These are phyloP conservation scores for Cercospora nicotianae DNA, from an alignment of 2,329 filamentous ascomycete species.

Conservation along the genomic window DNA sequence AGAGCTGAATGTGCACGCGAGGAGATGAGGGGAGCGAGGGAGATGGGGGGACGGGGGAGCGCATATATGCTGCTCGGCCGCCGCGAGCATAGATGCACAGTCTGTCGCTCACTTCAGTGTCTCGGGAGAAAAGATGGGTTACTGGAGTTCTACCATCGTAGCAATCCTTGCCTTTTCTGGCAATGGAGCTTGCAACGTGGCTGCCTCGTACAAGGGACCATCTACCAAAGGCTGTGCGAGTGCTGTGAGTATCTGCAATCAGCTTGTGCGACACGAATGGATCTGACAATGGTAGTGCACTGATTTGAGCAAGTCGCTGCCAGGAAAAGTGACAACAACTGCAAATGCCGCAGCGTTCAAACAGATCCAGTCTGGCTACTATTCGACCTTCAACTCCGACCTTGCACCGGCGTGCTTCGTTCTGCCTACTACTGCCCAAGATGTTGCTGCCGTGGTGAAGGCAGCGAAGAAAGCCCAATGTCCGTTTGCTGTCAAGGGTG, in stretches of 20 bases:
- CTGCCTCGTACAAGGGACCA: not conserved
- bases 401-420: constrained; percentile 24
- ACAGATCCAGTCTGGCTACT: constrained; percentile 17
- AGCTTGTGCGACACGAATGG: not conserved
- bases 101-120: not conserved
- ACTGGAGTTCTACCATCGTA: not conserved
- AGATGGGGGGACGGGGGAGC: not conserved
- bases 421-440: constrained; percentile 12
- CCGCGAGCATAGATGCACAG: not conserved
- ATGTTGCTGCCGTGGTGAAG: constrained; percentile 18
- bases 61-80: not conserved
- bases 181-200: not conserved
- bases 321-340: not conserved
- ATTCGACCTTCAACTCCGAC: constrained; percentile 18
- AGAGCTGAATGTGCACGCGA: not conserved
- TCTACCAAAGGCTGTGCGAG: not conserved
- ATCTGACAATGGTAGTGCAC: not conserved
- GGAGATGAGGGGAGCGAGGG: not conserved
- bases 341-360: not conserved
- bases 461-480: constrained; percentile 21
- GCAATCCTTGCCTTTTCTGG: not conserved
- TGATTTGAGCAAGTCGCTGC: not conserved
- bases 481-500: constrained; percentile 34
- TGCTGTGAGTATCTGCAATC: not conserved
- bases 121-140: not conserved